A percentile compares a stretch with the other conserved stretches of the same genome.
phyloP scores from a whole-genome alignment of 768 basidiomycete genomes.

The Mrakia gelida region DNA sequence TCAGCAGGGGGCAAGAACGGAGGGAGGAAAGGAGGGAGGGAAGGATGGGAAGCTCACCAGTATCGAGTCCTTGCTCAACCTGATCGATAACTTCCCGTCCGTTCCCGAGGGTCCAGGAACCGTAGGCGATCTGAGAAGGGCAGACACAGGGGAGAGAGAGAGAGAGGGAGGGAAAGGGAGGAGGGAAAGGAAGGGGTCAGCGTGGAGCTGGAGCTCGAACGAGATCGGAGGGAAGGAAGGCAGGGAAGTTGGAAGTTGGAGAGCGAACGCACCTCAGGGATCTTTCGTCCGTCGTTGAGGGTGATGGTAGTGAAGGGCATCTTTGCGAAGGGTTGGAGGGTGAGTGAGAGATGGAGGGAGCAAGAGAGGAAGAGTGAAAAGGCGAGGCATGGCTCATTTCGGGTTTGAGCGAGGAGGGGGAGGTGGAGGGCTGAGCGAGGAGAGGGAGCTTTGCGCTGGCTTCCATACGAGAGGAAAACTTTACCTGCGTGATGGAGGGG shows the following conservation, averaged over 20 bases:
- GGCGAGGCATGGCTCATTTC: neutral
- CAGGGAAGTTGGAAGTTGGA: too few species aligned
- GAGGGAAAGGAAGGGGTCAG: neutral
- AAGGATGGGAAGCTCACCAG: neutral
- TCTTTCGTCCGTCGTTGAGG: constrained; percentile 32
- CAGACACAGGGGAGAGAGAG: neutral
- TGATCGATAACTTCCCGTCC: constrained; percentile 24
- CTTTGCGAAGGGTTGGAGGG: neutral
- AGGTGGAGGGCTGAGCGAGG: neutral
- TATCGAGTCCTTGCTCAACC: constrained; percentile 22
- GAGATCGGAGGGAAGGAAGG: neutral
- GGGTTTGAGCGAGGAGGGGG: neutral
- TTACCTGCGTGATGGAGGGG: too few species aligned
- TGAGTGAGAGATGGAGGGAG: neutral
- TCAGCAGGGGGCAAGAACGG: too few species aligned
- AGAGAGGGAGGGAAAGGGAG: neutral
- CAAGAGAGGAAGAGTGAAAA: neutral
- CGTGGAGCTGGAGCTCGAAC: neutral
- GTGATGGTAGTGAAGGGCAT: constrained; percentile 33
- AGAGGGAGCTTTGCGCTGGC: neutral
- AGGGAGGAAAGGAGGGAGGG: neutral
- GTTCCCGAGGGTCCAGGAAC: constrained; percentile 29
- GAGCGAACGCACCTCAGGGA: constrained; percentile 15
- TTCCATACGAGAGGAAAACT: too few species aligned
- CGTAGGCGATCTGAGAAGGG: constrained; percentile 21